A percentile compares a stretch with the other conserved stretches of the same genome.
These are phyloP conservation scores for Leptographium wingfieldii DNA, from an alignment of 2,329 filamentous ascomycete genomes.

Conservation along the genomic window DNA sequence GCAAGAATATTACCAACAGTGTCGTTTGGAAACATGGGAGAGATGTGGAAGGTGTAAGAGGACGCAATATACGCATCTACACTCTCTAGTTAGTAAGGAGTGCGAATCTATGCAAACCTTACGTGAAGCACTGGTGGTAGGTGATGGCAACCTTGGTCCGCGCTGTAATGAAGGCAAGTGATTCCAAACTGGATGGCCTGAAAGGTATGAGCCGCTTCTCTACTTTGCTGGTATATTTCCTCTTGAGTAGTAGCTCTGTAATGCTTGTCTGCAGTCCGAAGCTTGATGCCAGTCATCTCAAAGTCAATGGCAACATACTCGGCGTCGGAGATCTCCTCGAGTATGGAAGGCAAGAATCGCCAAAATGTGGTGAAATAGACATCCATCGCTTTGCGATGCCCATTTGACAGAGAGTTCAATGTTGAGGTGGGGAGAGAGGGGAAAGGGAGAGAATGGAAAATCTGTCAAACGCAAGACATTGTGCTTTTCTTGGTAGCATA, in stretches of 20 bases:
- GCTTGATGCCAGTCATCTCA: conserved; percentile 24
- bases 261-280: not conserved
- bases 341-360: conserved; percentile 16
- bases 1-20: conserved; percentile 10
- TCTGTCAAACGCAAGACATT: not conserved
- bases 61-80: conserved; percentile 11
- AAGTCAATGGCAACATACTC: conserved; percentile 23
- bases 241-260: conserved; percentile 5
- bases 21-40: conserved; percentile 16
- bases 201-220: conserved; percentile 18
- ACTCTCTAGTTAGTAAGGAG: not conserved
- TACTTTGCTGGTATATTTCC: conserved; percentile 18
- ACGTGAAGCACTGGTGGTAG: too few relatives aligned
- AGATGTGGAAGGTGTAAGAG: conserved; percentile 21
- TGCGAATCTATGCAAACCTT: not conserved
- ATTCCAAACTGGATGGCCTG: conserved; percentile 24
- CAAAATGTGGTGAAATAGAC: conserved; percentile 18
- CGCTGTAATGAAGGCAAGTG: conserved; percentile 17
- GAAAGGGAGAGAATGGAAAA: not conserved
- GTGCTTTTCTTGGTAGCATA: not conserved
- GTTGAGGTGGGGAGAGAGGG: not conserved
- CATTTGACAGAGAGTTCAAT: not conserved
- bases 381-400: conserved; percentile 14
- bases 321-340: conserved; percentile 18
- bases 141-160: too few relatives aligned